Evolutionary conservation across 208 protist species (phyloP).

Genomic region (Wallacemonas sp.): DNA sequence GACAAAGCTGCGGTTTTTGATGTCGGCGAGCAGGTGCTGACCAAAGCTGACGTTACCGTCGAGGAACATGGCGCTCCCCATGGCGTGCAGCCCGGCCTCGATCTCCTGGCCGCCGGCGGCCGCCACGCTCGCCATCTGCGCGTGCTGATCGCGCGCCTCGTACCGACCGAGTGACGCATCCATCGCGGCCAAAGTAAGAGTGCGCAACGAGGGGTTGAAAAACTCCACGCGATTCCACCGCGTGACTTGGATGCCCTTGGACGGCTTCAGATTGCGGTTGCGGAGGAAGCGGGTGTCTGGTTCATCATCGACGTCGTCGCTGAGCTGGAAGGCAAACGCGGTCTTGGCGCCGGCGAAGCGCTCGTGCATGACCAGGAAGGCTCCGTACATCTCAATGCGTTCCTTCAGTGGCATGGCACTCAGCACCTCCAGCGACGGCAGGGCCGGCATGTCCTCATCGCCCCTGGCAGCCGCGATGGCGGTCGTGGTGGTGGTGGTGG

Average conservation of each 20-base stretch:
- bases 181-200: slow-evolving; percentile 32
- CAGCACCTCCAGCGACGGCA: slow-evolving; percentile 19
- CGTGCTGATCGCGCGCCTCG: slow-evolving; percentile 32
- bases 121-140: slow-evolving; percentile 3
- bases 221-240: slow-evolving; percentile 77
- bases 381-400: slow-evolving; percentile 36
- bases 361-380: slow-evolving; percentile 25
- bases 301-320: slow-evolving; percentile 31
- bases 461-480: too few species aligned
- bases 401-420: slow-evolving; percentile 28
- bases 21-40: slow-evolving; percentile 32
- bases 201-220: slow-evolving; percentile 49
- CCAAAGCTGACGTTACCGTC: slow-evolving; percentile 19
- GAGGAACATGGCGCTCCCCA: slow-evolving; percentile 9
- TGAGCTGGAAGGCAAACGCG: slow-evolving; percentile 60
- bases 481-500: too few species aligned
- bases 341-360: slow-evolving; percentile 51
- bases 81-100: not conserved
- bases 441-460: not conserved
- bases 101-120: not conserved
- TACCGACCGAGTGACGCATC: slow-evolving; percentile 26
- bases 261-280: slow-evolving; percentile 38
- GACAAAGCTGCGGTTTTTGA: slow-evolving; percentile 42
- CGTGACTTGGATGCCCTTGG: slow-evolving; percentile 41
- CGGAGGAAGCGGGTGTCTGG: slow-evolving; percentile 49